phyloP scores from a whole-genome alignment of 805 yeast genomes.

The Candida yuanshanica region DNA sequence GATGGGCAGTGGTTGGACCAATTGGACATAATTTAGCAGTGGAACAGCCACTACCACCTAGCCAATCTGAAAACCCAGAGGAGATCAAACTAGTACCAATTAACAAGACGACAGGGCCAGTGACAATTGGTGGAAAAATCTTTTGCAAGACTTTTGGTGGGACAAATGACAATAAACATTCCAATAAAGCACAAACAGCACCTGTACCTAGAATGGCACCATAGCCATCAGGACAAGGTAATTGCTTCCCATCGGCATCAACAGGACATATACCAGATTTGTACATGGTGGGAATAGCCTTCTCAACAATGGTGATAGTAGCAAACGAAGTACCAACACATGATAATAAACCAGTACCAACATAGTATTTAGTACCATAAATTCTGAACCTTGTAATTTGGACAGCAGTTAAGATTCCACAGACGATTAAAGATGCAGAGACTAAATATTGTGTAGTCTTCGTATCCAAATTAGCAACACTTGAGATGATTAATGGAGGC shows the following conservation, averaged over 20 bases:
- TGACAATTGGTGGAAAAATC: constrained; percentile 83
- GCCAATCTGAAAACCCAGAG: constrained; percentile 79
- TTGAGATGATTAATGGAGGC: constrained; percentile 72
- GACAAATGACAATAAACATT: constrained; percentile 65
- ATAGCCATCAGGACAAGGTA: constrained; percentile 87
- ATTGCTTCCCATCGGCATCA: constrained; percentile 54
- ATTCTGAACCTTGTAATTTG: constrained; percentile 82
- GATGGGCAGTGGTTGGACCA: constrained; percentile 54
- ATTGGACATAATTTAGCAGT: constrained; percentile 41
- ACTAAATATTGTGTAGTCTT: constrained; percentile 55
- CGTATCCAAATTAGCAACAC: constrained; percentile 51
- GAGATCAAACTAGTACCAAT: constrained; percentile 69
- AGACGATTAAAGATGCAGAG: constrained; percentile 65
- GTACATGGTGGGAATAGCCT: constrained; percentile 81
- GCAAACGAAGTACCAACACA: constrained; percentile 92
- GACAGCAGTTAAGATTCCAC: constrained; percentile 63
- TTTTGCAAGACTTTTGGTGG: constrained; percentile 69
- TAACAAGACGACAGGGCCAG: constrained; percentile 87
- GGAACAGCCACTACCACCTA: constrained; percentile 73
- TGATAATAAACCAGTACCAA: constrained; percentile 85
- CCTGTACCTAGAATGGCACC: constrained; percentile 84
- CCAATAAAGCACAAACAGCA: constrained; percentile 69
- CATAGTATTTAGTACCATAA: constrained; percentile 62
- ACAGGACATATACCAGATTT: constrained; percentile 58
- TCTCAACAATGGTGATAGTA: constrained; percentile 72